Evolutionary conservation across 768 basidiomycete genomes (phyloP), one percentile per base, ranked within the genome.

Genomic region (Holtermannia corniformis): DNA sequence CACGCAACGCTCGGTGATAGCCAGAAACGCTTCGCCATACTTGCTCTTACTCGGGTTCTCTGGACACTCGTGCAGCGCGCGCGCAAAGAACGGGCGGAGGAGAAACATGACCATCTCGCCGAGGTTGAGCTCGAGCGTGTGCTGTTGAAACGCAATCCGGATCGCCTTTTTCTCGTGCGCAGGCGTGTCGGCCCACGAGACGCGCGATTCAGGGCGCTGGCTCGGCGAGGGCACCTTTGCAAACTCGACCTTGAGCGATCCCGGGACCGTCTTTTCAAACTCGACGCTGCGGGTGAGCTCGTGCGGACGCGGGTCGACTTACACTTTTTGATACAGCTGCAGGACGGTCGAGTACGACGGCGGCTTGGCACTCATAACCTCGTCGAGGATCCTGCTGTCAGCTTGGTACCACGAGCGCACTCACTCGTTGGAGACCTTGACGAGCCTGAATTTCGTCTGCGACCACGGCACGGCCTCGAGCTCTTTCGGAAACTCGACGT

Each of bases 11-110:
- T 54, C 52, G 28, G 41, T 46, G 41, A 54, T 46, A 27, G 45
- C 46, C 20, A 54, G 47, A 40, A 47, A 54, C 10, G 52, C 47
- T 16, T 54, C 52, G 16, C 52, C 52, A 46, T 54, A 54, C 41
- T 24, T 24, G 11, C 23, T 42, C 25, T 54, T 54, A 25, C 44
- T 43, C 10, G 52, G 52, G 41, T 54, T 46, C 23, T 40, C 41
- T 12, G 52, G 52, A 22, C 23, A 32, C 10, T 54, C 52, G 14
- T 54, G 32, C 26, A 54, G 52, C 4, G 52, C 52, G 14, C 52
- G 32, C 3, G 52, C 46, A 22, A 54, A 54, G 42, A 40, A 54
- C 11, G 52, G 46, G 24, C 52, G 32, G 5, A 54, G 28, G 22
- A 54, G 40, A 40, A 54, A 54, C 13, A 54, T 25, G 24, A 48